Percentiles rank a stretch among this genome's conserved stretches.
Conservation (phyloP, 2,329 filamentous ascomycete species). For the Aspergillus quadrilineatus region DNA sequence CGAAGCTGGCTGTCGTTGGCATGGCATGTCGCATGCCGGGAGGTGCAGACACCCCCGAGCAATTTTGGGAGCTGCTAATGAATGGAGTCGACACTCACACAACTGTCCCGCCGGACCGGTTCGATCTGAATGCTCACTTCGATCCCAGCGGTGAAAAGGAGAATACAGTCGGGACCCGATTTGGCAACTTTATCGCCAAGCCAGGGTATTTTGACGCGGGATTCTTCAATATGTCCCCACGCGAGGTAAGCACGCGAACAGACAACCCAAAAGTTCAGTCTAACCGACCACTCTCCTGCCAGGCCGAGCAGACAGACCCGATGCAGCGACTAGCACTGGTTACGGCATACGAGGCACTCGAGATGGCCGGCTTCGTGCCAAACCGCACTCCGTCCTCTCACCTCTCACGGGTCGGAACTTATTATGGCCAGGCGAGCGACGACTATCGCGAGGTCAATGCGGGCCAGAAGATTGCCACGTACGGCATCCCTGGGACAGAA, state of each 20-base stretch:
- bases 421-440: slow-evolving; percentile 70
- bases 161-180: slow-evolving; percentile 31
- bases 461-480: slow-evolving; percentile 66
- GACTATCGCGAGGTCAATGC: slow-evolving; percentile 65
- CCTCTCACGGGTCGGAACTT: slow-evolving; percentile 63
- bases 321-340: slow-evolving; percentile 74
- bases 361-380: slow-evolving; percentile 72
- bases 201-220: slow-evolving; percentile 39
- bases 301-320: slow-evolving; percentile 67
- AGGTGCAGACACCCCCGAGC: neutral
- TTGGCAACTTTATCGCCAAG: slow-evolving; percentile 39
- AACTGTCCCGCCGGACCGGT: slow-evolving; percentile 25
- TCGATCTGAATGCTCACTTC: slow-evolving; percentile 32
- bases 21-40: neutral
- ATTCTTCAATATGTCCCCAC: slow-evolving; percentile 59
- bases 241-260: slow-evolving; percentile 27
- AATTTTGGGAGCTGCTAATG: neutral
- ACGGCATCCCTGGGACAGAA: slow-evolving; percentile 62
- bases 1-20: neutral
- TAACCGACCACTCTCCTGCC: neutral
- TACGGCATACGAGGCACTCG: slow-evolving; percentile 75
- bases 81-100: neutral
- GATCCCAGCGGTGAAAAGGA: slow-evolving; percentile 33
- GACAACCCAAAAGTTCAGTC: neutral
- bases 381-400: slow-evolving; percentile 66